Percentiles rank a stretch among this genome's conserved stretches.
Conservation (phyloP, 225 moss, liverwort and hornwort genomes). For the Polytrichum formosum region DNA sequence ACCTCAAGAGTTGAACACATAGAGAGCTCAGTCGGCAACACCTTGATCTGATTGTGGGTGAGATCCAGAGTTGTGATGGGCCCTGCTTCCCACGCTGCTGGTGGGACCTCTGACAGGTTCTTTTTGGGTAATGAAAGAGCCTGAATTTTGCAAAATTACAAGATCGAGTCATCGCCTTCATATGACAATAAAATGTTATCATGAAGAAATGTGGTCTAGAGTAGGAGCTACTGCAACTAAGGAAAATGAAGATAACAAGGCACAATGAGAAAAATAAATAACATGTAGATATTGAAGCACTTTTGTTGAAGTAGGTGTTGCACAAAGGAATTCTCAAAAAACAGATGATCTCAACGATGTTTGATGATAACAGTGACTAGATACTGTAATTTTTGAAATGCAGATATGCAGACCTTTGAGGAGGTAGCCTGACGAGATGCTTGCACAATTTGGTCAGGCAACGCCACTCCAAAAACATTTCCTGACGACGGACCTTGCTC, state of each 20-base stretch:
- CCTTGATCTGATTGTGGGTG: slow-evolving; percentile 69
- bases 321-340: too few relatives aligned
- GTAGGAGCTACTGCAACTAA: too few relatives aligned
- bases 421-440: slow-evolving; percentile 78
- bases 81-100: slow-evolving; percentile 65
- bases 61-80: slow-evolving; percentile 70
- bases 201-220: too few relatives aligned
- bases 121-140: slow-evolving; percentile 74
- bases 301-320: too few relatives aligned
- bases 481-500: slow-evolving; percentile 56
- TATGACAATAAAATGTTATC: too few relatives aligned
- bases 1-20: slow-evolving; percentile 77
- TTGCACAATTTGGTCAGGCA: slow-evolving; percentile 73
- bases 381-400: too few relatives aligned
- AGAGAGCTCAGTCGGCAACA: slow-evolving; percentile 68
- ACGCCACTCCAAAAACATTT: slow-evolving; percentile 78
- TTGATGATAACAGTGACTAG: too few relatives aligned
- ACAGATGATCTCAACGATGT: too few relatives aligned
- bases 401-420: slow-evolving; percentile 39
- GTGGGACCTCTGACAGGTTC: slow-evolving; percentile 56
- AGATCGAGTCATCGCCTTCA: too few relatives aligned
- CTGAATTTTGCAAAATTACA: slow-evolving; percentile 21
- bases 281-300: too few relatives aligned
- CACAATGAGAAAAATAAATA: too few relatives aligned
- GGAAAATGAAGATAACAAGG: too few relatives aligned